A percentile compares a stretch with the other conserved stretches of the same genome.
phyloP scores from a whole-genome alignment of 345 rosid genomes.

The Chamaenerion angustifolium region DNA sequence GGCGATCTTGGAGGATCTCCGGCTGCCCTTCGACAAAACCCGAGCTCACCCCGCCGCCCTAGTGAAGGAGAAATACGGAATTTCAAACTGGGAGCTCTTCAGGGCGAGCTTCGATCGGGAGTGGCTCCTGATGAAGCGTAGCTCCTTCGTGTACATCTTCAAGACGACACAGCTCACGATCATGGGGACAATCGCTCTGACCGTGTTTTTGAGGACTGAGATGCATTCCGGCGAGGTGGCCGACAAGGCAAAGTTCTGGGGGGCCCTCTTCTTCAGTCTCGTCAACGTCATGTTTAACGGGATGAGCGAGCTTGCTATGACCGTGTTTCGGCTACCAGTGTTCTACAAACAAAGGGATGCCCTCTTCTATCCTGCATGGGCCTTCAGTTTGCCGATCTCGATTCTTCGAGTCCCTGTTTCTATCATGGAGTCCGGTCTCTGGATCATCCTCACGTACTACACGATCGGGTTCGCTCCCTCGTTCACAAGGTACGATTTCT shows the following conservation, averaged over 20 bases:
- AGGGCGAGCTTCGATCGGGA: constrained; percentile 19
- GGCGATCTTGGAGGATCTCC: constrained; percentile 8
- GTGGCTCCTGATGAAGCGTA: constrained; percentile 16
- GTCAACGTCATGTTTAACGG: constrained; percentile 40
- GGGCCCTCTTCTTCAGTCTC: constrained; percentile 38
- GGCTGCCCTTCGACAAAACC: constrained; percentile 12
- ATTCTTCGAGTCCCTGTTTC: constrained; percentile 41
- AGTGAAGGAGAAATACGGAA: constrained; percentile 20
- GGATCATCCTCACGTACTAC: constrained; percentile 39
- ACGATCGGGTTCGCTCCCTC: constrained; percentile 41
- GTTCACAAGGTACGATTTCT: constrained; percentile 20
- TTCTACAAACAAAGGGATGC: constrained; percentile 62
- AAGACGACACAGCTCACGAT: constrained; percentile 19
- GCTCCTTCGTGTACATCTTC: constrained; percentile 14
- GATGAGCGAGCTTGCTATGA: constrained; percentile 46
- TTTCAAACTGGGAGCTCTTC: constrained; percentile 22
- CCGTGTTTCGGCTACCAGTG: constrained; percentile 60
- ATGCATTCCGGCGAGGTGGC: constrained; percentile 6
- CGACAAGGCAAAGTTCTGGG: constrained; percentile 31
- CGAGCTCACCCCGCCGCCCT: constrained; percentile 18
- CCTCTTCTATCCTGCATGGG: constrained; percentile 57
- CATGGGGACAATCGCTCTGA: constrained; percentile 16
- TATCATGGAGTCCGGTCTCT: constrained; percentile 34
- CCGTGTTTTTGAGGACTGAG: constrained; percentile 24
- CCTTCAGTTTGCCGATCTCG: constrained; percentile 44